phyloP scores from a whole-genome alignment of 202 grass and related monocot species.

The Dendrocalamus latiflorus region DNA sequence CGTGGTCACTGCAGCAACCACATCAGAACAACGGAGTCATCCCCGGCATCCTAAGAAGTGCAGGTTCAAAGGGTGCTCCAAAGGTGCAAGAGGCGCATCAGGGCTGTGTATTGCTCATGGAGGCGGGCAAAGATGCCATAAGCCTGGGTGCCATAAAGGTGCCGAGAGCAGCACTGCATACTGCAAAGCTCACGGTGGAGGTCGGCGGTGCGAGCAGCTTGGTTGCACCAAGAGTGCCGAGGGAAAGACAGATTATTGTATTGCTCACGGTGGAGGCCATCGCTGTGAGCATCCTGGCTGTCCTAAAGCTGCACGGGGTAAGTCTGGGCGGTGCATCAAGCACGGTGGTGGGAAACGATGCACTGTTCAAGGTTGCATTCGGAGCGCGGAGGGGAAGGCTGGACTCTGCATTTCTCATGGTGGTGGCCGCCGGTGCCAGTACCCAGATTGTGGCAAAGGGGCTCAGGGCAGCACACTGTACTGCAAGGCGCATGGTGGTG shows the following conservation, averaged over 20 bases:
- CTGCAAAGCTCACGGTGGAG: slow-evolving; percentile 69
- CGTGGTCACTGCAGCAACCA: too few relatives aligned
- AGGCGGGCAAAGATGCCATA: too few relatives aligned
- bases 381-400: slow-evolving; percentile 64
- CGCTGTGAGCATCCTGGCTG: slow-evolving; percentile 55
- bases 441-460: slow-evolving; percentile 50
- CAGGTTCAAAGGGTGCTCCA: slow-evolving; percentile 71
- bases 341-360: slow-evolving; percentile 76
- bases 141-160: slow-evolving; percentile 65
- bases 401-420: slow-evolving; percentile 81
- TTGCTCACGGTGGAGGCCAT: slow-evolving; percentile 64
- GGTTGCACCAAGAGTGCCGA: slow-evolving; percentile 72
- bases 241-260: slow-evolving; percentile 70
- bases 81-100: slow-evolving; percentile 59
- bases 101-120: slow-evolving; percentile 66
- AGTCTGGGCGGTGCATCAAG: slow-evolving; percentile 63
- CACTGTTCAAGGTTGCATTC: slow-evolving; percentile 43
- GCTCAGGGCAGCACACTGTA: too few relatives aligned
- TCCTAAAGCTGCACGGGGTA: slow-evolving; percentile 64
- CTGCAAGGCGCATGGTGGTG: too few relatives aligned
- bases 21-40: too few relatives aligned
- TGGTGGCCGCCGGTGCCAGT: slow-evolving; percentile 63
- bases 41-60: slow-evolving; percentile 59
- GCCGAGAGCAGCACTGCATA: slow-evolving; percentile 60
- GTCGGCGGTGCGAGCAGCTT: slow-evolving; percentile 62